A percentile compares a stretch with the other conserved stretches of the same genome.
Conservation (phyloP, 495 filamentous ascomycete genomes). For the Usnea hakonensis region DNA sequence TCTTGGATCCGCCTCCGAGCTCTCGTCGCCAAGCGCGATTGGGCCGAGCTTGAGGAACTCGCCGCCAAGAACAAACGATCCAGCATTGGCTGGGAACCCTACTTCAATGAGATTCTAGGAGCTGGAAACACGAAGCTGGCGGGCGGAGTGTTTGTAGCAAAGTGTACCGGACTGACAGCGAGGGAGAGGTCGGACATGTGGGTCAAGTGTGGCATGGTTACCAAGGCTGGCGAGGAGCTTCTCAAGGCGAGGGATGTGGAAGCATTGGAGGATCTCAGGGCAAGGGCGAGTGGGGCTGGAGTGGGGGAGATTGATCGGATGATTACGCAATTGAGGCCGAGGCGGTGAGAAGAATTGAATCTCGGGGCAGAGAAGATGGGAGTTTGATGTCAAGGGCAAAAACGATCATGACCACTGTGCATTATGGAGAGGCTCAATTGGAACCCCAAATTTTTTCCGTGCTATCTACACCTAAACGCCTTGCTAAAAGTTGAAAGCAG, state of each 20-base stretch:
- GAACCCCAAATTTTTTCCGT: not conserved
- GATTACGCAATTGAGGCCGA: slow-evolving; percentile 48
- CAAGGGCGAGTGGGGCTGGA: slow-evolving; percentile 48
- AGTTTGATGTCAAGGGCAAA: not conserved
- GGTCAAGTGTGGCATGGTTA: slow-evolving; percentile 86
- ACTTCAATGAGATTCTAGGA: slow-evolving; percentile 79
- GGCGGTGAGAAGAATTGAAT: slow-evolving; percentile 30
- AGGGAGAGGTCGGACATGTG: slow-evolving; percentile 83
- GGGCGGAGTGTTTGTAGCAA: slow-evolving; percentile 66
- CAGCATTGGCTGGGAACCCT: slow-evolving; percentile 98
- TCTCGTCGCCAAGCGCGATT: slow-evolving; percentile 79
- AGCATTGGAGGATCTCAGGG: slow-evolving; percentile 51
- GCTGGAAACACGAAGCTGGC: slow-evolving; percentile 89
- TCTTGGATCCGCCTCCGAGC: slow-evolving; percentile 91
- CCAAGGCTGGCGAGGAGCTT: slow-evolving; percentile 89
- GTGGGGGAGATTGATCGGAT: slow-evolving; percentile 53
- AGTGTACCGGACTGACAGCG: slow-evolving; percentile 59
- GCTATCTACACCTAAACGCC: slow-evolving; percentile 5
- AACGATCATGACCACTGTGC: not conserved
- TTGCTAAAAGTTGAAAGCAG: slow-evolving; percentile 1
- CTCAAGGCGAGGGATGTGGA: slow-evolving; percentile 70
- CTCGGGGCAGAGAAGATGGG: not conserved
- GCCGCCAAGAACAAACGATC: slow-evolving; percentile 51
- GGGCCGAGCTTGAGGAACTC: slow-evolving; percentile 84
- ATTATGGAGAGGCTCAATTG: not conserved